phyloP scores from a whole-genome alignment of 441 rosid species.

The Brassica hybrid region DNA sequence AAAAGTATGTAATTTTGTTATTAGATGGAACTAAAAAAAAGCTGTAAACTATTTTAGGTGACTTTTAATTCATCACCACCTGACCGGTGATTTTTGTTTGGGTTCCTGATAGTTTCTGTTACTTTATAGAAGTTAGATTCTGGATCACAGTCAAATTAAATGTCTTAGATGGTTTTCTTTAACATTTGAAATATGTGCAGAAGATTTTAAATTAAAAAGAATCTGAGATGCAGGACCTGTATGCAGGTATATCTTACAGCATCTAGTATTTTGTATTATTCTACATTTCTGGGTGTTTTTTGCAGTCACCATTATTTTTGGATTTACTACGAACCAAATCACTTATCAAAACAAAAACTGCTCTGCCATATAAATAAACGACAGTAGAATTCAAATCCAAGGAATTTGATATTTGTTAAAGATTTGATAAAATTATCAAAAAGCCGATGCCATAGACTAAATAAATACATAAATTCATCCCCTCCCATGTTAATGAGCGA shows the following conservation, averaged over 20 bases:
- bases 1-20: conserved; percentile 3
- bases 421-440: conserved; percentile 46
- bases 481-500: conserved; percentile 21
- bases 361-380: conserved; percentile 32
- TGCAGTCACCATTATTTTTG: conserved; percentile 40
- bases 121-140: conserved; percentile 2
- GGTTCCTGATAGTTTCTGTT: background rate
- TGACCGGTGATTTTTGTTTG: background rate
- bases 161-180: background rate
- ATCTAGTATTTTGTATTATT: conserved; percentile 30
- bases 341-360: conserved; percentile 18
- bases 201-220: conserved; percentile 4
- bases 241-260: conserved; percentile 35
- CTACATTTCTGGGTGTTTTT: conserved; percentile 27
- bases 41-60: background rate
- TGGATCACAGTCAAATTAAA: background rate
- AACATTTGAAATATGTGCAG: background rate
- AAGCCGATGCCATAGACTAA: conserved; percentile 34
- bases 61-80: background rate
- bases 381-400: conserved; percentile 57
- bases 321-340: no score
- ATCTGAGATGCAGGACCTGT: background rate
- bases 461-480: conserved; percentile 19
- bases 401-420: conserved; percentile 21
- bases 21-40: background rate